Conservation (phyloP, 305 asterid species). For the Plantago lanceolata region DNA sequence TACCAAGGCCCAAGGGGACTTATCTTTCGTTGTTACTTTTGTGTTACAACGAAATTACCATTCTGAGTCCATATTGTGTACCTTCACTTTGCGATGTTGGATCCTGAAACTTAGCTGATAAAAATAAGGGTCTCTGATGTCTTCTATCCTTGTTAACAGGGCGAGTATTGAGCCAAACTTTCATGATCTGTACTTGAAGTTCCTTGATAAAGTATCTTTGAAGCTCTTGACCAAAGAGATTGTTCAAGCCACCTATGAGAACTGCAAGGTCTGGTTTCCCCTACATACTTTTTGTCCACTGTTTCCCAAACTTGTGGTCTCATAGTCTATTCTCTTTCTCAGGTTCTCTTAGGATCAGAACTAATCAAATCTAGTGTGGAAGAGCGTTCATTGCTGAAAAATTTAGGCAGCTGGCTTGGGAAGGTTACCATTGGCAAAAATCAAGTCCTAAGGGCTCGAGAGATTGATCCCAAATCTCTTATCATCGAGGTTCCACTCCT, state of each 20-base stretch:
- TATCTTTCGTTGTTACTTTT: slow-evolving; percentile 12
- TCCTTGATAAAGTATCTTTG: slow-evolving; percentile 77
- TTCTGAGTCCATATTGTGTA: slow-evolving; percentile 3
- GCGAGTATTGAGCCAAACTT: slow-evolving; percentile 97
- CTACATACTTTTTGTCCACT: neutral
- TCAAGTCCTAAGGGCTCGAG: slow-evolving; percentile 83
- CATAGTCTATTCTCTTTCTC: slow-evolving; percentile 22
- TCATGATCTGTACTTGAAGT: slow-evolving; percentile 96
- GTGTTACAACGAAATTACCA: neutral
- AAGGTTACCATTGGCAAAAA: slow-evolving; percentile 95
- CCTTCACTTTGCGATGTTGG: neutral
- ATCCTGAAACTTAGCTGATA: too few species aligned
- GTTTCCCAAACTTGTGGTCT: neutral
- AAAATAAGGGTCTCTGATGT: slow-evolving; percentile 7
- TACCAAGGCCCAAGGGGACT: neutral
- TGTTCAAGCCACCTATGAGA: slow-evolving; percentile 84
- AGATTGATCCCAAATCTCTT: slow-evolving; percentile 88
- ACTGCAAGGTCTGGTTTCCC: slow-evolving; percentile 76
- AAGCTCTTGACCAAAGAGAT: slow-evolving; percentile 75
- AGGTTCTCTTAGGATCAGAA: slow-evolving; percentile 96
- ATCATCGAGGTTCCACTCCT: slow-evolving; percentile 64
- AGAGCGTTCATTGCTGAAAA: slow-evolving; percentile 94
- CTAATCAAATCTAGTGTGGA: slow-evolving; percentile 91
- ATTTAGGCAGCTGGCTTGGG: slow-evolving; percentile 99
- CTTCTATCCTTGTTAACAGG: slow-evolving; percentile 43